Evolutionary conservation across 306 rosid genomes (phyloP), one percentile per base, ranked within the genome.

Genomic region (Delonix regia): DNA sequence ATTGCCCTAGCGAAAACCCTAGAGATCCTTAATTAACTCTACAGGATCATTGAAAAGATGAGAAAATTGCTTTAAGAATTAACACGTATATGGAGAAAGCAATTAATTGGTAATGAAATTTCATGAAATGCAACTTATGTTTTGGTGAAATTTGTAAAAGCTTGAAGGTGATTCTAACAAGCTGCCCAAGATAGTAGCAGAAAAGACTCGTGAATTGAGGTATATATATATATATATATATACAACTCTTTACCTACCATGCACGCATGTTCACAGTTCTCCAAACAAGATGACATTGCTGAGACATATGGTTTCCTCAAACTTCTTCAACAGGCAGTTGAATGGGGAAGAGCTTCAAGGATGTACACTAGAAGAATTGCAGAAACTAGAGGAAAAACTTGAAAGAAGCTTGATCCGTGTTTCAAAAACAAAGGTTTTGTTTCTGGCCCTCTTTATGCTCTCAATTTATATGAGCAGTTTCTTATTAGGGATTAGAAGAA

Each of bases 151-250:
- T 34, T 3, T 49, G 28, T 30, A 2, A 18, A 11, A 74, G 70
- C 15, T 61, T 41, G 70, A 45, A 33, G 36, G 24, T 44, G 44
- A 59, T 16, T 2, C 34, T 18, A 34, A 28, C 13, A 44, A 22
- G 70, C 44, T 74, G 45, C 34, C 6, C 19, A 30, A 60, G 33
- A 38, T 44, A 44, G 25, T 27, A 74, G 79, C 19, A 44, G 30
- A 74, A 13, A 44, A 47, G 70, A 74, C 79, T 45, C 59, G 12
- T 41, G 79, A 74, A 60, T 51, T 74, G 60, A 74, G 79, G 79
- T 74, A 74, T 44, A 69, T 0, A 45, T 45, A 34, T 34, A 2
- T 2, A 34, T 34, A 2, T 34, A 34, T 34, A 2, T 34, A 6
- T 28, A n/a, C 69, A 30, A 30, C 2, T 16, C 27, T 16, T 16